Conservation (phyloP, 805 yeast species). For the Metschnikowia borealis region DNA sequence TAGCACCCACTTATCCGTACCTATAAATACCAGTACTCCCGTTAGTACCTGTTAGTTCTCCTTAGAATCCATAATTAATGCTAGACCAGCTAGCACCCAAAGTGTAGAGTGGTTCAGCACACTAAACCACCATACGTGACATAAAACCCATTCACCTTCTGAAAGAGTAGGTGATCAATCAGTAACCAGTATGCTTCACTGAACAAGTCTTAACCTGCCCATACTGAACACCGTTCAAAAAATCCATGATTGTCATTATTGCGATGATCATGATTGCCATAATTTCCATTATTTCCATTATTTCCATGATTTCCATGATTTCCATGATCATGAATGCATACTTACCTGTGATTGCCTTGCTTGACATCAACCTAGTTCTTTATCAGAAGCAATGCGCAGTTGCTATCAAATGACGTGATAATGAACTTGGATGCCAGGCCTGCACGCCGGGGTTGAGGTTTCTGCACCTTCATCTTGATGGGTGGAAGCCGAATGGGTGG, state of each 20-base stretch:
- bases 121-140: neutral
- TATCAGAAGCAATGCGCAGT: slow-evolving; percentile 24
- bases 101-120: too few relatives aligned
- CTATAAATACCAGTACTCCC: too few relatives aligned
- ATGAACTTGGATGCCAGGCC: slow-evolving; percentile 21
- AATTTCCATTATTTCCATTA: too few relatives aligned
- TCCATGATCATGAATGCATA: too few relatives aligned
- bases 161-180: too few relatives aligned
- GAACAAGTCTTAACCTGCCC: too few relatives aligned
- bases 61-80: neutral
- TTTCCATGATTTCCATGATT: neutral
- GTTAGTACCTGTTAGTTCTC: neutral
- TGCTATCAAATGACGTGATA: slow-evolving; percentile 31
- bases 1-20: too few relatives aligned
- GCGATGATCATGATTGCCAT: too few relatives aligned
- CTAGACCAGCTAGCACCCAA: slow-evolving; percentile 10
- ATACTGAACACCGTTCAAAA: too few relatives aligned
- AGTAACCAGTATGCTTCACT: too few relatives aligned
- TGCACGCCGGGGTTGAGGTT: slow-evolving; percentile 8
- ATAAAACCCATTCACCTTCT: too few relatives aligned
- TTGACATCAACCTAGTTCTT: neutral
- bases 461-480: slow-evolving; percentile 14
- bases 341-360: neutral
- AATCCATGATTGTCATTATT: too few relatives aligned
- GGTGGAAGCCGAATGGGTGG: slow-evolving; percentile 6